phyloP scores from a whole-genome alignment of 2,329 filamentous ascomycete species.

The Lachnellula hyalina region DNA sequence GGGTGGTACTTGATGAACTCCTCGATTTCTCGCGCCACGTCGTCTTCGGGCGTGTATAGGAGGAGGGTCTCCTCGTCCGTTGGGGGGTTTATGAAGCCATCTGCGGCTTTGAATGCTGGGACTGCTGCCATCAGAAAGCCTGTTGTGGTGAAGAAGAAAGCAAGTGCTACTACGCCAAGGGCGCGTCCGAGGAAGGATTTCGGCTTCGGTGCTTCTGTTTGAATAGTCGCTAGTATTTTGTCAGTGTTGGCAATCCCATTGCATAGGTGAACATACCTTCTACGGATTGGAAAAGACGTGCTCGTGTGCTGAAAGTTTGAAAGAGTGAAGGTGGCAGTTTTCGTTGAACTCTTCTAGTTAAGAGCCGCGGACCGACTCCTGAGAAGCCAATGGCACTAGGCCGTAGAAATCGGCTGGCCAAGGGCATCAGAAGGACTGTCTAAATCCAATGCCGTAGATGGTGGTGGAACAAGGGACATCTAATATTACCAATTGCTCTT shows the following conservation, averaged over 20 bases:
- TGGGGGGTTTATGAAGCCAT: constrained; percentile 47
- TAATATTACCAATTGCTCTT: not conserved
- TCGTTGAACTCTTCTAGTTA: not conserved
- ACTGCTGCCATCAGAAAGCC: constrained; percentile 54
- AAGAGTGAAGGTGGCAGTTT: not conserved
- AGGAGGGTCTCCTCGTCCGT: constrained; percentile 69
- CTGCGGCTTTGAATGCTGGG: constrained; percentile 45
- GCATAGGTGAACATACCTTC: not conserved
- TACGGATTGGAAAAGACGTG: not conserved
- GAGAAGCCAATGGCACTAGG: constrained; percentile 4
- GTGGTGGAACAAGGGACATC: not conserved
- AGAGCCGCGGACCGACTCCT: not conserved
- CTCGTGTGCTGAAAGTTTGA: constrained; percentile 8
- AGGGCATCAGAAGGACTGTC: constrained; percentile 3
- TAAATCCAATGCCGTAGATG: not conserved
- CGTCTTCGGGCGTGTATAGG: constrained; percentile 56
- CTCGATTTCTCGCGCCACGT: constrained; percentile 55
- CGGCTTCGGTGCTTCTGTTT: constrained; percentile 17
- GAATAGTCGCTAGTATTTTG: constrained; percentile 2
- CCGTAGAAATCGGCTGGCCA: constrained; percentile 4
- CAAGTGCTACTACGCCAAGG: constrained; percentile 42
- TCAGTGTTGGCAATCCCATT: not conserved
- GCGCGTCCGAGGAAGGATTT: constrained; percentile 40
- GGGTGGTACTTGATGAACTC: constrained; percentile 70
- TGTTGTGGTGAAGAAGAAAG: constrained; percentile 41